A percentile compares a stretch with the other conserved stretches of the same genome.
Conservation (phyloP, 2,329 filamentous ascomycete genomes). For the Scytalidium lignicola region DNA sequence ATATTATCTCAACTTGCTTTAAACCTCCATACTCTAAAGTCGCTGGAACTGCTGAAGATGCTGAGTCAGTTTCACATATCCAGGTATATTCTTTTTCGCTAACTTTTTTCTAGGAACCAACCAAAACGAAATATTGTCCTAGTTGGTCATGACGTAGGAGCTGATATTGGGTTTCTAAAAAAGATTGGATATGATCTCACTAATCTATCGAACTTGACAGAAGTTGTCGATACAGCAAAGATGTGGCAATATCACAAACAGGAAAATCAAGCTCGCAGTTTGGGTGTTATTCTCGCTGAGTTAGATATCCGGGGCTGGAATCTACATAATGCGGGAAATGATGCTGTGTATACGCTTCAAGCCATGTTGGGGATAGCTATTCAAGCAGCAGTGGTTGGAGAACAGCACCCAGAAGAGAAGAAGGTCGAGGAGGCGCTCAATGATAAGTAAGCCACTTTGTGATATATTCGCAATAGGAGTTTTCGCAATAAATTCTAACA, state of each 20-base stretch:
- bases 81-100: not conserved
- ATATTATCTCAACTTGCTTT: conserved; percentile 49
- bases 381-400: not conserved
- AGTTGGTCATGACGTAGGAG: conserved; percentile 67
- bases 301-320: conserved; percentile 58
- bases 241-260: conserved; percentile 62
- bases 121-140: conserved; percentile 59
- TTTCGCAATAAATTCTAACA: no score
- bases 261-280: conserved; percentile 45
- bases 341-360: conserved; percentile 74
- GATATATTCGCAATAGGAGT: no score
- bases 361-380: conserved; percentile 62
- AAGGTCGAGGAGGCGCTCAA: not conserved
- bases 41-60: conserved; percentile 3
- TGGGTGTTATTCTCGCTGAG: conserved; percentile 57
- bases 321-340: conserved; percentile 86
- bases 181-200: conserved; percentile 58
- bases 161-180: conserved; percentile 65
- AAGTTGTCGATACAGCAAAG: conserved; percentile 66
- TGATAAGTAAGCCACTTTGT: not conserved
- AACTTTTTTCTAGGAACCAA: not conserved
- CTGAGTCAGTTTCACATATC: conserved; percentile 2
- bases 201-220: conserved; percentile 49
- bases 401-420: not conserved
- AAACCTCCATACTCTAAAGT: conserved; percentile 44